These are phyloP conservation scores for Scleromitrula shiraiana DNA, from an alignment of 2,329 filamentous ascomycete genomes.

Conservation along the genomic window DNA sequence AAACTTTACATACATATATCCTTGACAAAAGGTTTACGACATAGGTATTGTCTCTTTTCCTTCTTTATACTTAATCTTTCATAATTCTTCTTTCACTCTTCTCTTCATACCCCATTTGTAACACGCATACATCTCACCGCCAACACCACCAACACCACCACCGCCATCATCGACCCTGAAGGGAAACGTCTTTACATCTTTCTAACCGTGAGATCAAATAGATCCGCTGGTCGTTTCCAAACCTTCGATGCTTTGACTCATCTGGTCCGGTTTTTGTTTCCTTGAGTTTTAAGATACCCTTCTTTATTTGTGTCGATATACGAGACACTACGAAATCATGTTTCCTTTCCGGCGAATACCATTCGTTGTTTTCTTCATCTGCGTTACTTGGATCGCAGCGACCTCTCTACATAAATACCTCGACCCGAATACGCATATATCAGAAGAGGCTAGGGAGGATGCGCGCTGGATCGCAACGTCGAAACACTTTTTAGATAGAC, in stretches of 20 bases:
- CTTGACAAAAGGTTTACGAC: not conserved
- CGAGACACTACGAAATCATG: constrained; percentile 12
- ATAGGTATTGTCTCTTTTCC: not conserved
- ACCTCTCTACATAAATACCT: constrained; percentile 47
- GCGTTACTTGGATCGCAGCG: constrained; percentile 38
- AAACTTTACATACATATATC: not conserved
- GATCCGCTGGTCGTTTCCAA: constrained; percentile 3
- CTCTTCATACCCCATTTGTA: not conserved
- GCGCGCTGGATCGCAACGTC: constrained; percentile 62
- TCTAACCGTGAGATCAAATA: too few relatives aligned
- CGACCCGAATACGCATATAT: constrained; percentile 47
- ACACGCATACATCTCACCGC: not conserved
- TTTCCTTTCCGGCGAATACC: constrained; percentile 22
- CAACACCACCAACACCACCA: not conserved
- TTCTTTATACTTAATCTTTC: not conserved
- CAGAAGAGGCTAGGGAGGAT: constrained; percentile 54
- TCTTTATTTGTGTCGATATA: not conserved
- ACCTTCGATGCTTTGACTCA: constrained; percentile 6
- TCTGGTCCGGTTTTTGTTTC: not conserved
- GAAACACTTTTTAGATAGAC: constrained; percentile 65
- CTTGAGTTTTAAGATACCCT: constrained; percentile 6
- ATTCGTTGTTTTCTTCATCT: constrained; percentile 33
- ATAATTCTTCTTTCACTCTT: not conserved
- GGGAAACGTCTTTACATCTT: not conserved
- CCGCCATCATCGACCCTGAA: too few relatives aligned